A percentile compares a stretch with the other conserved stretches of the same genome.
Conservation (phyloP, 169 alveolate genomes). For the Eimeria necatrix region DNA sequence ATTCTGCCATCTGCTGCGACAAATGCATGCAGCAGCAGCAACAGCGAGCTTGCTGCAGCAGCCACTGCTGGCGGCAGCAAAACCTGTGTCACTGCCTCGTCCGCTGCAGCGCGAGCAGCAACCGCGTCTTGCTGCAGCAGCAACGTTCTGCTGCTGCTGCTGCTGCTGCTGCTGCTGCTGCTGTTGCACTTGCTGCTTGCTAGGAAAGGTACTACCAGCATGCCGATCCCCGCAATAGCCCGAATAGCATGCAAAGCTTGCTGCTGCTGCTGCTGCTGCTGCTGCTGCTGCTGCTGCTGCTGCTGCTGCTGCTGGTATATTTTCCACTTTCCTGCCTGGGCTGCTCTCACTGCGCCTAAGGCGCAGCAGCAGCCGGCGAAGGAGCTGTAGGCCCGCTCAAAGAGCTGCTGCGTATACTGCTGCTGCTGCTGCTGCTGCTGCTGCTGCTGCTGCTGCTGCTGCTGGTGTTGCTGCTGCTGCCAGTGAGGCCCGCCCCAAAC, state of each 20-base stretch:
- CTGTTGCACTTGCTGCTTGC: neutral
- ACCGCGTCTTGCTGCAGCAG: conserved; percentile 53
- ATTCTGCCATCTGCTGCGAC: conserved; percentile 6
- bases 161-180: conserved; percentile 42
- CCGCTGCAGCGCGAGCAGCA: conserved; percentile 30
- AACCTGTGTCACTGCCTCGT: neutral
- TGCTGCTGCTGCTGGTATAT: conserved; percentile 54
- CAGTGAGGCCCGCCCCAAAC: neutral
- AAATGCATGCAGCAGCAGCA: conserved; percentile 76
- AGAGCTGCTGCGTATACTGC: conserved; percentile 4
- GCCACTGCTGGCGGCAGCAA: conserved; percentile 57
- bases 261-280: conserved; percentile 64
- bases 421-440: conserved; percentile 8
- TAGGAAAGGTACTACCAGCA: conserved; percentile 28
- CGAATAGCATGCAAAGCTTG: neutral
- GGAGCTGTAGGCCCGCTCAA: conserved; percentile 31
- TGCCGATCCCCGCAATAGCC: conserved; percentile 41
- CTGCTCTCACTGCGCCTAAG: conserved; percentile 35
- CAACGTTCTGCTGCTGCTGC: neutral
- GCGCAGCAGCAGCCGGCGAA: conserved; percentile 72
- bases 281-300: conserved; percentile 60
- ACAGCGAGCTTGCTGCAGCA: conserved; percentile 43
- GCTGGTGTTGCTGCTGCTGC: conserved; percentile 27
- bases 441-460: conserved; percentile 34
- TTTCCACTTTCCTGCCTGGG: neutral